phyloP scores from a whole-genome alignment of 2,329 filamentous ascomycete species.

The Teratosphaeria pseudoeucalypti region DNA sequence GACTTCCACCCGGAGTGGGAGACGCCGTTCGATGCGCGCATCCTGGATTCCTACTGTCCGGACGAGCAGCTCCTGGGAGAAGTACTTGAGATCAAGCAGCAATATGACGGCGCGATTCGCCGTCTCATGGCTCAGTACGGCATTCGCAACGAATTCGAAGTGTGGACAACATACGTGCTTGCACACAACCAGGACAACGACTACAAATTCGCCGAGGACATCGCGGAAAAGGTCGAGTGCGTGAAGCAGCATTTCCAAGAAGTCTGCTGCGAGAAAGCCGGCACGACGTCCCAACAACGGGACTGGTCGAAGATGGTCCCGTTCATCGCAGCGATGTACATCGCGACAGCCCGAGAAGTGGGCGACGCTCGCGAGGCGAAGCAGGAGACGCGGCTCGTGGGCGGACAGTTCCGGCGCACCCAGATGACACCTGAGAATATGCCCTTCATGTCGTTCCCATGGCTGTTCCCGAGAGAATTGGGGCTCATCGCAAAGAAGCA shows the following conservation, averaged over 20 bases:
- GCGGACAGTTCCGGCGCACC: slow-evolving; percentile 8
- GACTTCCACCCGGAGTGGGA: slow-evolving; percentile 66
- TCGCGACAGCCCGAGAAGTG: slow-evolving; percentile 63
- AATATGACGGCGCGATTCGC: slow-evolving; percentile 68
- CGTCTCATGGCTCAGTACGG: slow-evolving; percentile 78
- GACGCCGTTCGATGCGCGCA: slow-evolving; percentile 62
- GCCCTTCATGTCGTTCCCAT: slow-evolving; percentile 88
- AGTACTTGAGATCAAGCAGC: slow-evolving; percentile 57
- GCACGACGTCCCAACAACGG: slow-evolving; percentile 22
- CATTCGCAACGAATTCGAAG: slow-evolving; percentile 79
- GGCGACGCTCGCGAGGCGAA: slow-evolving; percentile 43
- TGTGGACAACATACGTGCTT: slow-evolving; percentile 79
- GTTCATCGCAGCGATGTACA: slow-evolving; percentile 82
- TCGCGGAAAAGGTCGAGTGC: slow-evolving; percentile 55
- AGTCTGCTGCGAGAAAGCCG: slow-evolving; percentile 55
- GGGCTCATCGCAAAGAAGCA: slow-evolving; percentile 52
- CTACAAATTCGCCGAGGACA: slow-evolving; percentile 79
- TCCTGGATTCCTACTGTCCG: slow-evolving; percentile 54
- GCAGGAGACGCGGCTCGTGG: slow-evolving; percentile 27
- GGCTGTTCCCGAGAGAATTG: slow-evolving; percentile 70
- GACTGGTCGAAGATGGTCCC: slow-evolving; percentile 52
- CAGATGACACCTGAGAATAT: slow-evolving; percentile 42
- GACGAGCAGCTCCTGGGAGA: slow-evolving; percentile 45
- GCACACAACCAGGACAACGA: slow-evolving; percentile 62
- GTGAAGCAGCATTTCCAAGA: slow-evolving; percentile 61